Percentiles rank a stretch among this genome's conserved stretches.
phyloP scores from a whole-genome alignment of 2,329 filamentous ascomycete species.

The Aciculosporium take region DNA sequence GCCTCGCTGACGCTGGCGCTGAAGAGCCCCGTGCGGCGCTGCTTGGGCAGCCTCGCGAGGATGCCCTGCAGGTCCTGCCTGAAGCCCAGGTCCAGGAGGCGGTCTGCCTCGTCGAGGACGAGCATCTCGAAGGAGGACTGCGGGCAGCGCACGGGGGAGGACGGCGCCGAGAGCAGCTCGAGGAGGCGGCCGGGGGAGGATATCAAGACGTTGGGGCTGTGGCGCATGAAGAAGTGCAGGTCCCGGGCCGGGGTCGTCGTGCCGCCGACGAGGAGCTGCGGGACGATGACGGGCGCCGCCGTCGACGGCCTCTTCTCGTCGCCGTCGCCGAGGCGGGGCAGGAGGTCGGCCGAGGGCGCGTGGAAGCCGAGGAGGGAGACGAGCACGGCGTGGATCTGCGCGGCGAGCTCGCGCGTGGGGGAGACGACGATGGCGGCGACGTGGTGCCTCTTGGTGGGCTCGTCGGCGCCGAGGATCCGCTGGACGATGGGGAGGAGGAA shows the following conservation, averaged over 20 bases:
- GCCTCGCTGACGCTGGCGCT: slow-evolving; percentile 94
- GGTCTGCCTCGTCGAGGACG: slow-evolving; percentile 87
- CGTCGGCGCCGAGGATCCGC: slow-evolving; percentile 63
- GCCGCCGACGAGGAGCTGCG: slow-evolving; percentile 79
- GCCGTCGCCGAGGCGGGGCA: slow-evolving; percentile 39
- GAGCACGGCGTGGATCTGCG: slow-evolving; percentile 77
- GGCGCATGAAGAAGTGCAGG: slow-evolving; percentile 67
- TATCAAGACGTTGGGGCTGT: slow-evolving; percentile 77
- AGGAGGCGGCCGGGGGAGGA: slow-evolving; percentile 82
- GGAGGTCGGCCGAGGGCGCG: slow-evolving; percentile 54
- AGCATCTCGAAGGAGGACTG: slow-evolving; percentile 84
- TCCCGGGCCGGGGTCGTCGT: slow-evolving; percentile 70
- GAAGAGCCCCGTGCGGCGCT: slow-evolving; percentile 83
- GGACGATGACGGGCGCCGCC: slow-evolving; percentile 46
- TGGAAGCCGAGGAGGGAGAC: slow-evolving; percentile 70
- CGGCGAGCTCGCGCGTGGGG: slow-evolving; percentile 78
- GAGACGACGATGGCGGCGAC: slow-evolving; percentile 84
- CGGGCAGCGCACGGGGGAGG: slow-evolving; percentile 78
- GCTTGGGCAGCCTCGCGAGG: slow-evolving; percentile 72
- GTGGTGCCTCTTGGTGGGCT: slow-evolving; percentile 78
- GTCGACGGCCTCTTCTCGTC: slow-evolving; percentile 41
- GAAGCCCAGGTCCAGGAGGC: slow-evolving; percentile 85
- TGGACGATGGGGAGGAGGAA: slow-evolving; percentile 77
- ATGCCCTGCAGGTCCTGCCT: slow-evolving; percentile 83
- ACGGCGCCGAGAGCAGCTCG: slow-evolving; percentile 70